Conservation (phyloP, 179 eudicot genomes). For the Actinidia arguta region DNA sequence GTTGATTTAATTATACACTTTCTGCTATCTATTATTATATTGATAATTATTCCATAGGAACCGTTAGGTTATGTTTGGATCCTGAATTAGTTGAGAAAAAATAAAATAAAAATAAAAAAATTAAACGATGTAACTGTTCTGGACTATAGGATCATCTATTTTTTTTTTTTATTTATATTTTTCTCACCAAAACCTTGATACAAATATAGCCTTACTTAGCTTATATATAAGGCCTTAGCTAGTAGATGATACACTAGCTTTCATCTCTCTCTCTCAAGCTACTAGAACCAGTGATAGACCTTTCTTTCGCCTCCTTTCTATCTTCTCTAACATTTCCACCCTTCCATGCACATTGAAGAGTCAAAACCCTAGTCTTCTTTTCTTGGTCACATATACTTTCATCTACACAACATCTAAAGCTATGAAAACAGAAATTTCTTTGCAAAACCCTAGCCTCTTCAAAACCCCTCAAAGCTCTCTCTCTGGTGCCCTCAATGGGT, state of each 20-base stretch:
- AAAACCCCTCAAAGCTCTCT: conserved; percentile 33
- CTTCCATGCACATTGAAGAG: conserved; percentile 15
- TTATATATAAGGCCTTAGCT: conserved; percentile 13
- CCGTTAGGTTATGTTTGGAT: too few species aligned
- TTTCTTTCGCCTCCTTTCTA: not conserved
- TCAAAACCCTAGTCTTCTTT: conserved; percentile 9
- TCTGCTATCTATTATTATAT: not conserved
- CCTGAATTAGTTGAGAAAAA: too few species aligned
- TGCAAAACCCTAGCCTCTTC: conserved; percentile 38
- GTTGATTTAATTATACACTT: not conserved
- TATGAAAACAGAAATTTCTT: conserved; percentile 44
- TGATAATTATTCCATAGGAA: not conserved
- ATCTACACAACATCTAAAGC: not conserved
- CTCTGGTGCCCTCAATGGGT: conserved; percentile 41
- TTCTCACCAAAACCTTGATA: too few species aligned
- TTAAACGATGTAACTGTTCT: too few species aligned
- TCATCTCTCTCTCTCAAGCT: conserved; percentile 14
- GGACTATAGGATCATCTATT: too few species aligned
- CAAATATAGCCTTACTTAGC: too few species aligned
- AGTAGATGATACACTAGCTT: conserved; percentile 3
- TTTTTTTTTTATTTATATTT: too few species aligned
- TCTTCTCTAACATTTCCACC: not conserved
- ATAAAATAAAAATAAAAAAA: too few species aligned
- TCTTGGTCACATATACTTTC: too few species aligned
- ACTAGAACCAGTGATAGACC: not conserved